Evolutionary conservation across 495 filamentous ascomycete species (phyloP).

Genomic region (Amniculicola lignicola): DNA sequence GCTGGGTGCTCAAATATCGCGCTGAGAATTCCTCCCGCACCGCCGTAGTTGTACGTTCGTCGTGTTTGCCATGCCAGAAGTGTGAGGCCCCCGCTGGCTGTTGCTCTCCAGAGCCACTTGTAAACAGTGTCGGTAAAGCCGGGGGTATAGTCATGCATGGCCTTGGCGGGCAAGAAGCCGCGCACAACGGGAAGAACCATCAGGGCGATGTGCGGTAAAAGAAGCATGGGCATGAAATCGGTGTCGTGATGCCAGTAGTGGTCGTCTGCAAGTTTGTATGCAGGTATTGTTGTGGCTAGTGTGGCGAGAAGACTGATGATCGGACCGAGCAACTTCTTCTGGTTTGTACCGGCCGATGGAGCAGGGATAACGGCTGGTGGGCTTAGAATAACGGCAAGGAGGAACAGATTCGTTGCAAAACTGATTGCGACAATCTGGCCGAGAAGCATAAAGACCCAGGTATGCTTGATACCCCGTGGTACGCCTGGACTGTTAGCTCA

Average conservation of each 20-base stretch:
- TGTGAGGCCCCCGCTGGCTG: background rate
- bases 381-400: slow-evolving; percentile 29
- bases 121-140: slow-evolving; percentile 7
- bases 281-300: slow-evolving; percentile 5
- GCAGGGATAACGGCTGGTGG: slow-evolving; percentile 3
- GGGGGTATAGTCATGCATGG: slow-evolving; percentile 3
- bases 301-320: slow-evolving; percentile 16
- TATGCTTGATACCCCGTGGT: slow-evolving; percentile 31
- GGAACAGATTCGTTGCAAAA: slow-evolving; percentile 41
- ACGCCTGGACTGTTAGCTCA: slow-evolving; percentile 25
- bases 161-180: slow-evolving; percentile 12
- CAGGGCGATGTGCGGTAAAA: slow-evolving; percentile 29
- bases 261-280: slow-evolving; percentile 11
- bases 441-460: slow-evolving; percentile 41
- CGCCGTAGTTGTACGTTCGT: slow-evolving; percentile 13
- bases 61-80: slow-evolving; percentile 3
- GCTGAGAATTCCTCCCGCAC: slow-evolving; percentile 1
- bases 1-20: slow-evolving; percentile 36
- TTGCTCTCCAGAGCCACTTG: slow-evolving; percentile 13
- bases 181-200: slow-evolving; percentile 21
- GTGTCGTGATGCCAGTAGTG: slow-evolving; percentile 13
- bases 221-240: slow-evolving; percentile 22
- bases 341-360: background rate
- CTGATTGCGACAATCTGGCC: slow-evolving; percentile 40
- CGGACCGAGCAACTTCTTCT: slow-evolving; percentile 19